These are phyloP conservation scores for Pezicula carpinea DNA, from an alignment of 2,329 filamentous ascomycete species.

Conservation along the genomic window DNA sequence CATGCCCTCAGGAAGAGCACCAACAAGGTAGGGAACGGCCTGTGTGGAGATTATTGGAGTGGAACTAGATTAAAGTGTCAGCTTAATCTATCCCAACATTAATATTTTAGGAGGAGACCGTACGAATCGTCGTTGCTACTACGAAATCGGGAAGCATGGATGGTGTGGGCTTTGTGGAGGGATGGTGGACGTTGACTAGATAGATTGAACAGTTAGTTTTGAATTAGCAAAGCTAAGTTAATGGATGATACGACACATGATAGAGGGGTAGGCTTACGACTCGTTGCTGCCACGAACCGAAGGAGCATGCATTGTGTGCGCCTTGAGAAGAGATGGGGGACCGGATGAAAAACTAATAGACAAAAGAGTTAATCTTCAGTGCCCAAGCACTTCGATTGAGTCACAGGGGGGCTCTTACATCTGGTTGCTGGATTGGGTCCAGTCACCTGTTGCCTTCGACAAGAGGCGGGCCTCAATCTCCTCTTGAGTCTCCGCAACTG, in stretches of 20 bases:
- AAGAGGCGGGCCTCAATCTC: slow-evolving; percentile 19
- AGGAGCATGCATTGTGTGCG: slow-evolving; percentile 1
- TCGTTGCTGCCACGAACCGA: too few species aligned
- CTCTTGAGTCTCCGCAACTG: slow-evolving; percentile 8
- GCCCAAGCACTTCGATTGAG: too few species aligned
- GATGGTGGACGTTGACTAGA: background rate
- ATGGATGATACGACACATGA: too few species aligned
- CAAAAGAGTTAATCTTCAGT: background rate
- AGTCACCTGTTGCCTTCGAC: slow-evolving; percentile 16
- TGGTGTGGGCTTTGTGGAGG: background rate
- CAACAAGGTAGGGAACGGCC: slow-evolving; percentile 48
- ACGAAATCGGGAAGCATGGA: background rate
- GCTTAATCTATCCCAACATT: too few species aligned
- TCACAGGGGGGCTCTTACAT: too few species aligned
- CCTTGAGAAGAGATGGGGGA: slow-evolving; percentile 5
- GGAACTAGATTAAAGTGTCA: background rate
- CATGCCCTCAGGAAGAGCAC: slow-evolving; percentile 42
- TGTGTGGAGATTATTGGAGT: slow-evolving; percentile 1
- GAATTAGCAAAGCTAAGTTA: background rate
- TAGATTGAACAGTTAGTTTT: too few species aligned
- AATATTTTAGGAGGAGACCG: too few species aligned
- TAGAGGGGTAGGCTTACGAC: too few species aligned
- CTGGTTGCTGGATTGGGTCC: slow-evolving; percentile 6
- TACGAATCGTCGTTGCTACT: too few species aligned
- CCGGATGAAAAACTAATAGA: background rate